These are phyloP conservation scores for Diphasiastrum complanatum DNA, from an alignment of 83 land plant species.

Conservation along the genomic window DNA sequence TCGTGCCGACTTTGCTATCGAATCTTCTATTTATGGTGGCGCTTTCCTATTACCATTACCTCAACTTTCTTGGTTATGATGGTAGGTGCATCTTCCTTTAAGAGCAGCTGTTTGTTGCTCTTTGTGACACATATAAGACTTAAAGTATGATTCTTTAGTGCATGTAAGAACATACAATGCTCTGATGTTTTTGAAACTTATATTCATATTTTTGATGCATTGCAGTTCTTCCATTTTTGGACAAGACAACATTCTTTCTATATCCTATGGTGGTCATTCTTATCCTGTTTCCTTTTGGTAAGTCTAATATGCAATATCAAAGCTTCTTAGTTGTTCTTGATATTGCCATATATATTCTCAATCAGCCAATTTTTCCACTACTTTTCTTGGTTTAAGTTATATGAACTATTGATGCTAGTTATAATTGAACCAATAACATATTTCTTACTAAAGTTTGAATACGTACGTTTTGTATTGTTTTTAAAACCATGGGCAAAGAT, in stretches of 20 bases:
- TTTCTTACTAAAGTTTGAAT: too few relatives aligned
- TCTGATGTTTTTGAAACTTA: neutral
- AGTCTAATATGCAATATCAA: too few relatives aligned
- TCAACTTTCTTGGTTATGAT: constrained; percentile 91
- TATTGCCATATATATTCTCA: too few relatives aligned
- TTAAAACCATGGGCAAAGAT: too few relatives aligned
- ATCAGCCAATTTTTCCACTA: too few relatives aligned
- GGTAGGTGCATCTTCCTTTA: constrained; percentile 44
- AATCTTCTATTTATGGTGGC: constrained; percentile 79
- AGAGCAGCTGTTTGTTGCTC: neutral
- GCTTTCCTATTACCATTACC: constrained; percentile 80
- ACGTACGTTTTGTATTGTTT: too few relatives aligned
- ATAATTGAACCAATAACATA: too few relatives aligned
- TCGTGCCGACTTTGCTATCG: constrained; percentile 69
- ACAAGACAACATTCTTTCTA: constrained; percentile 87
- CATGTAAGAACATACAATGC: neutral
- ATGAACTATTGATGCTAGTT: too few relatives aligned
- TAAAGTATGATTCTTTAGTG: neutral
- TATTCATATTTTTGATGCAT: constrained; percentile 10
- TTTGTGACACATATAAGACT: neutral
- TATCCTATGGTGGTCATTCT: constrained; percentile 72
- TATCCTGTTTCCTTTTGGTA: constrained; percentile 74
- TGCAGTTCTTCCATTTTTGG: constrained; percentile 88
- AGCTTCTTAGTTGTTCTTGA: too few relatives aligned
- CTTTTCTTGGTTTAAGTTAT: too few relatives aligned